Base-by-base conservation (phyloP, 768 basidiomycete genomes). In the Phylloporus scabripes region DNA sequence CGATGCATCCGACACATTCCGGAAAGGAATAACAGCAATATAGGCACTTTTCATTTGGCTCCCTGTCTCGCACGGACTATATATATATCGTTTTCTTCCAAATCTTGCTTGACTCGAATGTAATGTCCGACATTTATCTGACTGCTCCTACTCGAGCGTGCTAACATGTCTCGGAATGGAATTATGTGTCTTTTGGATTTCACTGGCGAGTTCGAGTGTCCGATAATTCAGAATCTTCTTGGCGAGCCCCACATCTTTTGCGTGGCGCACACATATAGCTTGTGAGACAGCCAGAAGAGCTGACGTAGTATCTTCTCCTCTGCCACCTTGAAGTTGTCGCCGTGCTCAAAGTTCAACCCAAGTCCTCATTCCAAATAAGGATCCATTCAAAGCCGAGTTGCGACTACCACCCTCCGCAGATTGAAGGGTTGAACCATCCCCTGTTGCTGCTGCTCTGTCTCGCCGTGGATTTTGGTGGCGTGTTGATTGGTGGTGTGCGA, bases 401-500 rank as follows among this genome's bases (percentile, higher is more conserved):
- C 53, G 53, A 12, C 54, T 46, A 1, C 49, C 38, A 50, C 46
- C 52, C 46, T 56, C 48, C 33, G 67, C 32, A n/a, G n/a, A n/a
- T n/a, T 41, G 63, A 49, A 15, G 60, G n/a, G n/a, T n/a, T n/a
- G n/a, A 55, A 8, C 62, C 67, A 2, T 56, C 58, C 1, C 60
- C 60, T 1, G 62, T 69, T 5, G 71, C 74, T 20, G 75, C 77
- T 2, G 65, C 72, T 21, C 75, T 76, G 4, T 81, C 81, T 38
- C 80, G 52, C 70, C 7, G 79, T 87, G 73, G 81, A 80, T 12
- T 63, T 87, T 20, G 85, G 85, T 7, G 85, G 85, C 18, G 84
- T 79, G 2, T 56, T 85, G 4, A 66, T 85, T 6, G 71, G 81
- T 9, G 58, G 69, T 15, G 66, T 67, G 36, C 62, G 68, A 10